Base-by-base conservation (phyloP, 164 flowering plant genomes). In the Vitis rupestris region DNA sequence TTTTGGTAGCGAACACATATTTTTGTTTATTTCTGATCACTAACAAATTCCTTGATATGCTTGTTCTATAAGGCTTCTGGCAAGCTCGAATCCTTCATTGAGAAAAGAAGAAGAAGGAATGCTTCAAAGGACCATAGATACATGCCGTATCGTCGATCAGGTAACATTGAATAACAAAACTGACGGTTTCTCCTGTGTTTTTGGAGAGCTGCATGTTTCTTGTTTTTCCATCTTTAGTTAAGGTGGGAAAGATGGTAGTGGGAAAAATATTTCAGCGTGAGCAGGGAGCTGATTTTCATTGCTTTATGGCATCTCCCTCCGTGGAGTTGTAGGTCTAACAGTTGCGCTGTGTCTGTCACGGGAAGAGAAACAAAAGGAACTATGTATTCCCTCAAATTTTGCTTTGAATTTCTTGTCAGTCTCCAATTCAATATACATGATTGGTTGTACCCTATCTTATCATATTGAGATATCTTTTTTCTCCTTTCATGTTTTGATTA, bases 61-160 rank as follows among this genome's bases (percentile, higher is more conserved):
- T 63, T 5, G 15, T 59, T 13, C 63, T 9, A 50, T 71, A 76
- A 93, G 97, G 91, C 74, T 69, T 68, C 92, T 68, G 98, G 98
- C 62, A 90, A 95, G 80, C 90, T 95, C 30, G 94, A 91, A 48
- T 74, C 94, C 16, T 93, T 78, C 74, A 77, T 95, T 5, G 96
- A 88, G 81, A 90, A 89, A 54, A 86, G 71, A 77, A 84, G 92
- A 67, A 86, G 71, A 79, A 92, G 84, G 82, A 95, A 95, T 79
- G 96, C 99, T 50, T 69, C 99, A 1, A 95, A 90, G 75, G 98
- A 93, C 70, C 96, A 85, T 58, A 85, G 87, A 63, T 87, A 65
- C 80, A 71, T 93, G 82, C 99, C 98, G 23, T 93, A 93, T 70
- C 89, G 96, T 9, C 81, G 97, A 62, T 44, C 84, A 5, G 37